Percentiles rank a stretch among this genome's conserved stretches.
Evolutionary conservation across 2,329 filamentous ascomycete genomes (phyloP).

Genomic region (Metarhizium humberi): DNA sequence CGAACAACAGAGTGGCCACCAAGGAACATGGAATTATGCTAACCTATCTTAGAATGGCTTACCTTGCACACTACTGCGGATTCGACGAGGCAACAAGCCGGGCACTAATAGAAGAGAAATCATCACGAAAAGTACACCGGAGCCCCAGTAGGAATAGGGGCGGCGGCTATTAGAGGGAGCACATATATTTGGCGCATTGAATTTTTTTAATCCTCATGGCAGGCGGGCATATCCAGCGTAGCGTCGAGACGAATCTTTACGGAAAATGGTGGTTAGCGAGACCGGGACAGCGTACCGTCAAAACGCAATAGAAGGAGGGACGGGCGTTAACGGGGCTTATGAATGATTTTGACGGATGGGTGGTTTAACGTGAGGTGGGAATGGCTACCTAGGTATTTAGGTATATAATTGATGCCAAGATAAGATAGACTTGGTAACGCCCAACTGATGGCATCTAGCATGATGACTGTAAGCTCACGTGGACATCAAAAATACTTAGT

Average conservation of each 20-base stretch:
- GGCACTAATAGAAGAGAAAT: constrained; percentile 33
- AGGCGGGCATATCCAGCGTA: not conserved
- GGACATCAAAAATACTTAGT: too few species aligned
- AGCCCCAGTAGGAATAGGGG: constrained; percentile 16
- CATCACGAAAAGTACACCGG: constrained; percentile 15
- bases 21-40: constrained; percentile 7
- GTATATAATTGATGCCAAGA: too few species aligned
- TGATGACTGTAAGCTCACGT: too few species aligned
- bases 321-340: not conserved
- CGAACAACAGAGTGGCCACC: not conserved
- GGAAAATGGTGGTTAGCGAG: not conserved
- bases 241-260: not conserved
- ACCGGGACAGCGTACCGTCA: not conserved
- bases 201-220: not conserved
- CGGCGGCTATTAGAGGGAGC: not conserved
- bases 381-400: too few species aligned
- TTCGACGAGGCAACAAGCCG: constrained; percentile 44
- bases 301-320: not conserved
- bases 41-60: constrained; percentile 31
- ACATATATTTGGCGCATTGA: not conserved
- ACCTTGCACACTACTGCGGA: constrained; percentile 41
- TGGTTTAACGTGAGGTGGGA: too few species aligned
- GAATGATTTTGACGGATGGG: too few species aligned
- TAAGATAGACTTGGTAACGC: too few species aligned
- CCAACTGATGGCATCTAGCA: too few species aligned